Evolutionary conservation across 345 rosid species (phyloP), one percentile per base, ranked within the genome.

Genomic region (Diplotaxis tenuifolia): DNA sequence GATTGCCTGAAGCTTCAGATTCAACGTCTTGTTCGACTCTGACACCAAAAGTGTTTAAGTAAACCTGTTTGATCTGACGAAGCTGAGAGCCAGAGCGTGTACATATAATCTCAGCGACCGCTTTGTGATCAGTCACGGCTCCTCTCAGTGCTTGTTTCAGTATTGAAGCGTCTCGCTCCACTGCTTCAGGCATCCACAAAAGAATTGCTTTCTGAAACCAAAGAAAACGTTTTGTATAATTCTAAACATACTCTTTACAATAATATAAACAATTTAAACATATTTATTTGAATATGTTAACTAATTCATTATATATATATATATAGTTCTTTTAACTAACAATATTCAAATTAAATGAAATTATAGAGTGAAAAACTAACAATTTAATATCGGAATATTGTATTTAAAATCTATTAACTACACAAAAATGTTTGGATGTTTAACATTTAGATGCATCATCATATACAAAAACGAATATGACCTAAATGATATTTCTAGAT

Each of bases 121-220:
- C 84, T 81, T 81, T 84, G 19, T 65, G 73, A 68, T 89, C 87
- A 49, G 83, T 36, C 57, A 81, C 76, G 1, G 88, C 63, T 62
- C 85, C 88, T 52, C 73, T 76, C 8, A 89, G 67, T 12, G 87
- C 82, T 7, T 78, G 76, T 67, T 78, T 81, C 12, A 89, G 27
- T 31, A 80, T 77, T 12, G 60, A 56, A 15, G 83, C 83, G 55
- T 87, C 88, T 32, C 92, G 53, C 36, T 78, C 83, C 15, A 73
- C 63, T 19, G 90, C 85, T 54, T 78, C 86, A 56, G 74, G 82
- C 88, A 89, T 76, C 95, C 92, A 87, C 0, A 89, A 57, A 49
- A 81, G 54, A 28, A 87, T 68, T 0, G 91, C 88, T 84, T 76
- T 89, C 91, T 88, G 21, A 76, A 62, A 18, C 12, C 18, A 31